Base-by-base conservation (phyloP, 2,329 filamentous ascomycete species). In the Xylariomycetidae sp. region DNA sequence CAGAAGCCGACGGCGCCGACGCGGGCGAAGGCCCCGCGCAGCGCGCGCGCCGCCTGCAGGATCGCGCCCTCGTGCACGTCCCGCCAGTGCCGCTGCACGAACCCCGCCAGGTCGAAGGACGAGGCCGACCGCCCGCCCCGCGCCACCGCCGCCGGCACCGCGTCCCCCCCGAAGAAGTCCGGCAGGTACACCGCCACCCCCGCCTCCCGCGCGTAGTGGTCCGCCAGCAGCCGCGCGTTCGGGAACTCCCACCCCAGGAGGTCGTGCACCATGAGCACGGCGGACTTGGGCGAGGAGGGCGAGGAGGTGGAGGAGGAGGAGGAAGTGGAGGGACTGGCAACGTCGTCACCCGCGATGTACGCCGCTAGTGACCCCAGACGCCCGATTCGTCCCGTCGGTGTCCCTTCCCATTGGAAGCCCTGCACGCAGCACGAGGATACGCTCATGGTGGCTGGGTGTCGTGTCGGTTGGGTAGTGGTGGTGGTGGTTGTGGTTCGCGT, bases 221-320 rank as follows among this genome's bases (percentile, higher is more conserved):
- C 68, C 9, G 67, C 65, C 3, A 72, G 53, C 5, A 72, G 50
- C 1, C 67, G 60, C 10, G 52, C 35, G 44, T 72, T 72, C 25
- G 48, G 43, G 33, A 68, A 67, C 6, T 45, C 63, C 64, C 66
- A 72, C 33, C 65, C 64, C 16, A 64, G 57, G 16, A 65, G 33
- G 34, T 65, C 64, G 38, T 59, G 54, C 29, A 67, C 46, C 25
- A 63, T 19, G 5, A 67, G 35, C 16, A 67, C 47, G 9, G 63
- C 63, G 8, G 36, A 47, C 25, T 49, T 44, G n/a, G 47, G 40
- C 35, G 52, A 53, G 33, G 43, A 38, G 32, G n/a, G n/a, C n/a
- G n/a, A n/a, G n/a, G n/a, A n/a, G n/a, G n/a, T n/a, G n/a, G n/a
- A n/a, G n/a, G n/a, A n/a, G n/a, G n/a, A n/a, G n/a, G n/a, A n/a